A percentile compares a stretch with the other conserved stretches of the same genome.
phyloP scores from a whole-genome alignment of 1,139 yeast species.

The Ashbya aceris region DNA sequence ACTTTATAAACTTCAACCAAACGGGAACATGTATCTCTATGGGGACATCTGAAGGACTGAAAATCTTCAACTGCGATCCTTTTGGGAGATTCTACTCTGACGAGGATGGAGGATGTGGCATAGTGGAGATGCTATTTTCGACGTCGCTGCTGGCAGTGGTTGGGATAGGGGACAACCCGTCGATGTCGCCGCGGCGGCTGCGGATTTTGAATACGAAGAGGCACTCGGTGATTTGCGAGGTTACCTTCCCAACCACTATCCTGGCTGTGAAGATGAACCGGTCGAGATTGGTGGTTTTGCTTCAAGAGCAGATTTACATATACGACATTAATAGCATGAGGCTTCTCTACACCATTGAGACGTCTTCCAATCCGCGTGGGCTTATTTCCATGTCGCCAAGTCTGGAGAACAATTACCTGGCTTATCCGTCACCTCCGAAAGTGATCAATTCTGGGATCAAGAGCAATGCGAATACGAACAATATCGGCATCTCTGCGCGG shows the following conservation, averaged over 20 bases:
- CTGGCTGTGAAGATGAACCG: slow-evolving; percentile 70
- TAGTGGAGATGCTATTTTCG: slow-evolving; percentile 85
- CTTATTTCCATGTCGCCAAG: slow-evolving; percentile 55
- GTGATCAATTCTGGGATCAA: slow-evolving; percentile 26
- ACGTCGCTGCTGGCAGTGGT: slow-evolving; percentile 83
- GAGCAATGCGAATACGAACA: slow-evolving; percentile 25
- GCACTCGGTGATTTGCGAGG: slow-evolving; percentile 64
- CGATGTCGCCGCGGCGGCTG: slow-evolving; percentile 70
- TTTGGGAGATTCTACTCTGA: slow-evolving; percentile 71
- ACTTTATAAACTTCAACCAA: slow-evolving; percentile 67
- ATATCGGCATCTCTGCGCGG: slow-evolving; percentile 14
- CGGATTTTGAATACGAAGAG: slow-evolving; percentile 76
- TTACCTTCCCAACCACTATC: slow-evolving; percentile 80
- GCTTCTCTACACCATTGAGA: slow-evolving; percentile 78
- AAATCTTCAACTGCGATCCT: slow-evolving; percentile 82
- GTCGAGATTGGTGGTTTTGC: slow-evolving; percentile 60
- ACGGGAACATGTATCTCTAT: slow-evolving; percentile 82
- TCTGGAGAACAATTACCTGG: slow-evolving; percentile 55
- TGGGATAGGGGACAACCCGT: slow-evolving; percentile 76
- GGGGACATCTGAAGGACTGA: slow-evolving; percentile 70
- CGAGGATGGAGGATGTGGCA: slow-evolving; percentile 49
- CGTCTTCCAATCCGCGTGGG: slow-evolving; percentile 59
- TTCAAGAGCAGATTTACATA: slow-evolving; percentile 79
- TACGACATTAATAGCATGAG: slow-evolving; percentile 87
- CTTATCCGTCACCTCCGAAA: slow-evolving; percentile 73